Evolutionary conservation across 352 stramenopile genomes (phyloP).

Genomic region (Globisporangium okanoganense): DNA sequence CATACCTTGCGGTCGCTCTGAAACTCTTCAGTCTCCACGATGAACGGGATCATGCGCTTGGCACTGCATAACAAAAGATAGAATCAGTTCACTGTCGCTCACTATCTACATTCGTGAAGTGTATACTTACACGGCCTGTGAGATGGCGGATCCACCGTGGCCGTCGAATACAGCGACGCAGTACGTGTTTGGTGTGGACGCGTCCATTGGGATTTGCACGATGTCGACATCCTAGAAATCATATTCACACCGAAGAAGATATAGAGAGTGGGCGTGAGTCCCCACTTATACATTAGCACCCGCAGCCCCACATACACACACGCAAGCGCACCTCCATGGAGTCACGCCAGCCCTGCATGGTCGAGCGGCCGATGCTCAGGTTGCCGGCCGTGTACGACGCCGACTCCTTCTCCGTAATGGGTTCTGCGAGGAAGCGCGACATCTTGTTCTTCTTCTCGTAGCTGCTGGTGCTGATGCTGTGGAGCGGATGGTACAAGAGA

Average conservation of each 20-base stretch:
- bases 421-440: slow-evolving; percentile 84
- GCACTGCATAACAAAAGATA: slow-evolving; percentile 31
- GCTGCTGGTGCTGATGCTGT: neutral
- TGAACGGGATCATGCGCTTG: slow-evolving; percentile 57
- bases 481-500: neutral
- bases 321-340: slow-evolving; percentile 67
- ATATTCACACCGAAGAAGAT: too few relatives aligned
- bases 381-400: slow-evolving; percentile 32
- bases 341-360: slow-evolving; percentile 86
- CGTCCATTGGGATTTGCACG: slow-evolving; percentile 61
- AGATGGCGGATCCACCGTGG: slow-evolving; percentile 69
- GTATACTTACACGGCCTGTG: slow-evolving; percentile 57
- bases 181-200: slow-evolving; percentile 42
- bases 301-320: neutral
- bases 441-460: slow-evolving; percentile 33
- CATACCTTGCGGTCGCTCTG: slow-evolving; percentile 56
- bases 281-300: neutral
- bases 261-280: neutral
- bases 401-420: slow-evolving; percentile 72
- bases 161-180: slow-evolving; percentile 85
- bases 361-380: slow-evolving; percentile 59
- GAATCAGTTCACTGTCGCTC: slow-evolving; percentile 4
- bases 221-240: slow-evolving; percentile 63
- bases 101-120: neutral
- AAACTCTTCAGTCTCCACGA: slow-evolving; percentile 72